Evolutionary conservation across 495 filamentous ascomycete species (phyloP), one percentile per base, ranked within the genome.

Genomic region (Physcia stellaris): DNA sequence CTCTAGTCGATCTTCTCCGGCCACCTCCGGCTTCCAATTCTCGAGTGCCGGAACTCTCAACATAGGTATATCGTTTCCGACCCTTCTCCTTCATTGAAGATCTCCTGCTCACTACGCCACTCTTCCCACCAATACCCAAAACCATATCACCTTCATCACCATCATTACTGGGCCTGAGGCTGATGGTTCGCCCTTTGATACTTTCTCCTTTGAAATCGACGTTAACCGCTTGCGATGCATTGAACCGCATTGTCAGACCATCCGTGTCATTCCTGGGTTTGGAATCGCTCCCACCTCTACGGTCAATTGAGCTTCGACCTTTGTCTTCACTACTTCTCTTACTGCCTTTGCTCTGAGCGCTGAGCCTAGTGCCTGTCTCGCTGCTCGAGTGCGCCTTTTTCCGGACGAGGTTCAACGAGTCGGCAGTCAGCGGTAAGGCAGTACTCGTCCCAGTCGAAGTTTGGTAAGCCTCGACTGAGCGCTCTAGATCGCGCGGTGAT

Each of bases 151-250:
- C 47, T 17, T 51, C 41, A 7, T 32, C 40, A 7, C 49, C 46
- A 30, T 31, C 33, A 13, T 21, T 47, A 18, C 24, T 94, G 71
- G 96, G 90, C n/a, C 42, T 28, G 39, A 96, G 90, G 69, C 83
- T 94, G 44, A 99, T 68, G 33, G 86, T 94, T 47, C 86, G 80
- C 39, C 86, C 86, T 53, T 96, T 86, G 43, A 93, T 83, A 40
- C 83, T 75, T 60, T 94, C 87, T 50, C 88, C 87, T 63, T 94
- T 86, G 28, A 98, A 66, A 42, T 82, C 85, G 44, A 95, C 87
- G 63, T 94, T 94, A 47, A 92, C 86, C 46, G 85, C 86, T 58
- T 95, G 41, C 6, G 45, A 43, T 4, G 46, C 24, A 16, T 45
- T 43, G 37, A 49, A 46, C 30, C 43, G 46, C 32, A 52, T 42